phyloP scores from a whole-genome alignment of 2,329 filamentous ascomycete species.

The Biscogniauxia marginata region DNA sequence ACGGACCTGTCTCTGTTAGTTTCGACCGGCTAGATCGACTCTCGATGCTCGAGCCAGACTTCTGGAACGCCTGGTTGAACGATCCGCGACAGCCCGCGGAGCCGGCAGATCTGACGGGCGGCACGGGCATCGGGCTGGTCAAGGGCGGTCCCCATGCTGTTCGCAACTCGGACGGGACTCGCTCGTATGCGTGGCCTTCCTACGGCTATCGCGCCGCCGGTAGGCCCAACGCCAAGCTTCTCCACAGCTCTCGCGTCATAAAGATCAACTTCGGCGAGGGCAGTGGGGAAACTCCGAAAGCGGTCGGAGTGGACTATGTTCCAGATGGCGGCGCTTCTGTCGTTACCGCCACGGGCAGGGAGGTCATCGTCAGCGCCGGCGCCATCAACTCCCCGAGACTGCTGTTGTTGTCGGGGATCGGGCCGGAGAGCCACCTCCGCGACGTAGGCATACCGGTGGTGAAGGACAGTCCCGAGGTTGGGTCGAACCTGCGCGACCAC shows the following conservation, averaged over 20 bases:
- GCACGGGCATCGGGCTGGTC: conserved; percentile 19
- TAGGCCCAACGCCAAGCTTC: conserved; percentile 13
- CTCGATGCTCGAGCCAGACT: neutral
- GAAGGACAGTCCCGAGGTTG: conserved; percentile 27
- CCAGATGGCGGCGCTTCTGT: conserved; percentile 28
- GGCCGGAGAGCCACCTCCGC: conserved; percentile 21
- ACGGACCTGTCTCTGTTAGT: conserved; percentile 12
- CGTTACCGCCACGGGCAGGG: conserved; percentile 28
- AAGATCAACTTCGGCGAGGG: conserved; percentile 34
- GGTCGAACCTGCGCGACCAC: conserved; percentile 24
- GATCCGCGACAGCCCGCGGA: conserved; percentile 1
- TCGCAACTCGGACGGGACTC: conserved; percentile 11
- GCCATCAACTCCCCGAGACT: conserved; percentile 30
- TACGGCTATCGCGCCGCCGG: conserved; percentile 11
- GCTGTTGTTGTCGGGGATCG: conserved; percentile 32
- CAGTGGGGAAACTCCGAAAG: conserved; percentile 24
- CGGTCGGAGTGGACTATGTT: conserved; percentile 36
- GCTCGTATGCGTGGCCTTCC: conserved; percentile 16
- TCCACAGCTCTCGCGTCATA: conserved; percentile 29
- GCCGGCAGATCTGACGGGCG: conserved; percentile 12
- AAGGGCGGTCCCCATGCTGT: conserved; percentile 8
- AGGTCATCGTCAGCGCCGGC: conserved; percentile 30
- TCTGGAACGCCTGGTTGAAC: neutral
- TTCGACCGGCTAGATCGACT: conserved; percentile 3
- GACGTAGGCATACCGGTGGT: conserved; percentile 28